Percentiles rank a stretch among this genome's conserved stretches.
phyloP scores from a whole-genome alignment of 192 early-diverging fungal species.

The Coemansia sp. region DNA sequence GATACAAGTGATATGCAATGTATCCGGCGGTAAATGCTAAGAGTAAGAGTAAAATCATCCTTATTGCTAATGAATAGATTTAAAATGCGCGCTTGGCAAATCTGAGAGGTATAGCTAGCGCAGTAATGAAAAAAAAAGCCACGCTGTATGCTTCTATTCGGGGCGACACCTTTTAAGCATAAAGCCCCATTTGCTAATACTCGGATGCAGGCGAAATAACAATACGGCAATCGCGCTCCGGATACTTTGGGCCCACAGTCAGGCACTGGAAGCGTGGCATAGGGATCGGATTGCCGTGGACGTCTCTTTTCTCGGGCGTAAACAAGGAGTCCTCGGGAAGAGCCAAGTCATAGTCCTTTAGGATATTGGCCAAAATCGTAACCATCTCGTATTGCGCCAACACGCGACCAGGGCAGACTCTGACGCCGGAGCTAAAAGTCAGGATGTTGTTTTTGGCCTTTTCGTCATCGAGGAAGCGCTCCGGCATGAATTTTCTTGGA shows the following conservation, averaged over 20 bases:
- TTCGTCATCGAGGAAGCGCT: constrained; percentile 24
- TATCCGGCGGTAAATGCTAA: neutral
- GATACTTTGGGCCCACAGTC: constrained; percentile 20
- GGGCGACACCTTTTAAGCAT: too few relatives aligned
- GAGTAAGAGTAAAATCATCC: neutral
- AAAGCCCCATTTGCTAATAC: too few relatives aligned
- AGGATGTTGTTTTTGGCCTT: constrained; percentile 14
- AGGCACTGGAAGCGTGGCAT: constrained; percentile 24
- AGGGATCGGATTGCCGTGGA: constrained; percentile 4
- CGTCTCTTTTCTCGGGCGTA: constrained; percentile 9
- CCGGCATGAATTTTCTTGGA: constrained; percentile 30
- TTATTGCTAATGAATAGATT: neutral
- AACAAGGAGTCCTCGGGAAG: constrained; percentile 7
- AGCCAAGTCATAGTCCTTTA: constrained; percentile 29
- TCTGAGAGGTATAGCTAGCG: too few relatives aligned
- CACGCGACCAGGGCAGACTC: constrained; percentile 37
- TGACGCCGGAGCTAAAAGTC: constrained; percentile 35
- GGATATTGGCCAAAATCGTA: constrained; percentile 20
- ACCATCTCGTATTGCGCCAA: constrained; percentile 34
- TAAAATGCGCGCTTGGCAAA: neutral
- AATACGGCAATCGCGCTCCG: constrained; percentile 25
- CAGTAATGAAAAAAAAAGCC: too few relatives aligned
- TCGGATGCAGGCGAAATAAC: constrained; percentile 9
- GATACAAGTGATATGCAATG: neutral
- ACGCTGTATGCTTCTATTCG: too few relatives aligned